Base-by-base conservation (phyloP, 176 grass and related monocot species). In the Carex kokanica region DNA sequence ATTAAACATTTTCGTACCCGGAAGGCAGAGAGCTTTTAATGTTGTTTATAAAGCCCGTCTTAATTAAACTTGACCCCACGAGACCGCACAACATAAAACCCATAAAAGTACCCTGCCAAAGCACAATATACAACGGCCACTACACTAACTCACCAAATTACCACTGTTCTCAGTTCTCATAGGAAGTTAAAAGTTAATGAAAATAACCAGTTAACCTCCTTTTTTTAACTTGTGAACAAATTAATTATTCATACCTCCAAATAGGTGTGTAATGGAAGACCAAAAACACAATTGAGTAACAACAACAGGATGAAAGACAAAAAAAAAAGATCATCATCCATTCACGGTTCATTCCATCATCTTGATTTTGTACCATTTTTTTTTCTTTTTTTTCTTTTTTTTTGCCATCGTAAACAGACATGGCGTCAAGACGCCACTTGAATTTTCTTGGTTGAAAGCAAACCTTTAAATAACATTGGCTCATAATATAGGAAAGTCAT, bases 401-500 rank as follows among this genome's bases (percentile, higher is more conserved):
- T 34, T 13, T 6, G 8, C 18, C 8, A 17, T 25, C 16, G 6
- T n/a, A 49, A 25, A 18, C 40, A 21, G 52, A 74, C 43, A 74
- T 7, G 32, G 29, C 4, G n/a, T 52, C 40, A 47, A 74, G 9
- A 47, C 20, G 40, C 64, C 64, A 38, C 38, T 45, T 72, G 7
- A 20, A 47, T 20, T 72, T 72, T n/a, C 8, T 45, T 73, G 21
- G 38, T 34, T 43, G 10, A 51, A 73, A 49, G 69, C 41, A 49
- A 49, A 43, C 10, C 43, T 74, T 74, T 52, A 52, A 47, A 18
- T 61, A 5, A 73, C 43, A 65, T 52, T 45, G 51, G 40, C 41
- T 74, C 70, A 51, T 53, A 51, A 75, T 21, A 75, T 54, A 47
- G 21, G 71, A 52, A 74, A 51, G 68, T 72, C 40, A 23, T 20